Evolutionary conservation across 1,139 yeast species (phyloP).

Genomic region (Candida sanyaensis): DNA sequence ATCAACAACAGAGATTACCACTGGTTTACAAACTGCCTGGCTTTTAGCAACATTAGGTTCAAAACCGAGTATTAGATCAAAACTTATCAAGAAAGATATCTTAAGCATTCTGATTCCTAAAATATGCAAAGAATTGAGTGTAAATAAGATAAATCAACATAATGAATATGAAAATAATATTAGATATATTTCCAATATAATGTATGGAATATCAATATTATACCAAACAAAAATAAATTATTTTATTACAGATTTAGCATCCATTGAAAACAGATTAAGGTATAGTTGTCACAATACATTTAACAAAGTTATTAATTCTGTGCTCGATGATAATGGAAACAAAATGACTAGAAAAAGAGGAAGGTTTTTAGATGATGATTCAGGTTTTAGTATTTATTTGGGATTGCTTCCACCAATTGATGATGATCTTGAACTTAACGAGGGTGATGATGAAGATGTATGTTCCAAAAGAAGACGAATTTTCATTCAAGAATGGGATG

Average conservation of each 20-base stretch:
- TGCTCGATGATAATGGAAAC: background rate
- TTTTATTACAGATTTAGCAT: conserved; percentile 36
- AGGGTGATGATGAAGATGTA: conserved; percentile 8
- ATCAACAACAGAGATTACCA: conserved; percentile 6
- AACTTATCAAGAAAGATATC: conserved; percentile 36
- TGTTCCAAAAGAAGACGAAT: conserved; percentile 16
- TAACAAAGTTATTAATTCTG: too few relatives aligned
- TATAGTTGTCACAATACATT: background rate
- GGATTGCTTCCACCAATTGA: conserved; percentile 25
- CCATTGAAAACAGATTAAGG: conserved; percentile 26
- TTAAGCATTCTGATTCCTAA: conserved; percentile 48
- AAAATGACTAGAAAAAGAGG: conserved; percentile 7
- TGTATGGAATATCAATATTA: conserved; percentile 59
- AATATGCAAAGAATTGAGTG: conserved; percentile 38
- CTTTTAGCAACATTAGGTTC: conserved; percentile 47
- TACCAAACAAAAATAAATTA: conserved; percentile 53
- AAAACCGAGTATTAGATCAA: conserved; percentile 20
- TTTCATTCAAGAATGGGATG: conserved; percentile 17
- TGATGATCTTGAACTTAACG: conserved; percentile 4
- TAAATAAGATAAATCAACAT: conserved; percentile 15
- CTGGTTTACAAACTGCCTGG: conserved; percentile 26
- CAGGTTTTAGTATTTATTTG: conserved; percentile 35
- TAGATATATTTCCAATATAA: conserved; percentile 49
- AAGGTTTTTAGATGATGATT: conserved; percentile 38
- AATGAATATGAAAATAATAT: conserved; percentile 22